These are phyloP conservation scores for Fusarium agapanthi DNA, from an alignment of 2,329 filamentous ascomycete genomes.

Conservation along the genomic window DNA sequence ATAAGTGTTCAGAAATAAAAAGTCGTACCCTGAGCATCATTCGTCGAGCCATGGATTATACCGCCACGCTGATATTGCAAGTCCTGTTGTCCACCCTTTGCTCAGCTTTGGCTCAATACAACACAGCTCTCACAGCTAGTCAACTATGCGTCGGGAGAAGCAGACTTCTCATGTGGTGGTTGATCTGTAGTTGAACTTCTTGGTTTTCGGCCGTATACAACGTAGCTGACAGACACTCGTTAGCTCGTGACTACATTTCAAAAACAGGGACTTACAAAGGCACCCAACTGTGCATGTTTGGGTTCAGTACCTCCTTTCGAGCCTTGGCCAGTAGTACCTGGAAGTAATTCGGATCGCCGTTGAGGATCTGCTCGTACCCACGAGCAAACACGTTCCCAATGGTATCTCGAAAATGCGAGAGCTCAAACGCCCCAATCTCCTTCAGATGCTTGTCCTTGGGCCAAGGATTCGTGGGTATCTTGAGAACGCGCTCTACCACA, in stretches of 20 bases:
- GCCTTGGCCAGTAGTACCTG: conserved; percentile 33
- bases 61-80: not conserved
- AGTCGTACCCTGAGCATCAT: not conserved
- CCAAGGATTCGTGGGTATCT: conserved; percentile 45
- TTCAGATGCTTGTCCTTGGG: conserved; percentile 44
- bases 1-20: not conserved
- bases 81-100: not conserved
- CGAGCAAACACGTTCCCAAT: conserved; percentile 35
- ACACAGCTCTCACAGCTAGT: not conserved
- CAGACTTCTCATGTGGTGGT: not conserved
- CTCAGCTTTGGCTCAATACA: not conserved
- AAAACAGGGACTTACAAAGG: conserved; percentile 28
- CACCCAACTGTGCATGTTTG: conserved; percentile 38
- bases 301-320: conserved; percentile 31
- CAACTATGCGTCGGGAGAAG: not conserved
- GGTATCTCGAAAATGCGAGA: conserved; percentile 37
- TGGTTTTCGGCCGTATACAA: conserved; percentile 24
- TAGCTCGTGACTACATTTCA: not conserved
- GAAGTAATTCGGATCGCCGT: conserved; percentile 35
- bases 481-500: conserved; percentile 40
- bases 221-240: not conserved
- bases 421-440: conserved; percentile 40
- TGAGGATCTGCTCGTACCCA: conserved; percentile 36
- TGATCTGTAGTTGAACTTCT: not conserved
- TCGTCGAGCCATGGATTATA: not conserved